A percentile compares a stretch with the other conserved stretches of the same genome.
phyloP scores from a whole-genome alignment of 352 stramenopile genomes.

The Pythium pyrilobum region DNA sequence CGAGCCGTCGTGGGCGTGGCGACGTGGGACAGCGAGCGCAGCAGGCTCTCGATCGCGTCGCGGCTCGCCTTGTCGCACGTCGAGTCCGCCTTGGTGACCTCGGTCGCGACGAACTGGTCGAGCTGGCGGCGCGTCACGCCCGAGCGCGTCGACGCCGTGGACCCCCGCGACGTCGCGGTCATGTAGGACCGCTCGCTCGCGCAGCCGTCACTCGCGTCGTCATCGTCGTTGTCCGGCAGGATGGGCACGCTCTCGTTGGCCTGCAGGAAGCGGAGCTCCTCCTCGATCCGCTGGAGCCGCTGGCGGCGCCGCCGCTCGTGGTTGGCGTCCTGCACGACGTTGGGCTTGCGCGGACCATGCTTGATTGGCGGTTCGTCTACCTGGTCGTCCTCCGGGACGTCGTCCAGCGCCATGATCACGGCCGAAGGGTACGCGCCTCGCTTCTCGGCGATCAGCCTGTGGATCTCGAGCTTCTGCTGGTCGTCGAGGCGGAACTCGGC shows the following conservation, averaged over 20 bases:
- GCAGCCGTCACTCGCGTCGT: constrained; percentile 21
- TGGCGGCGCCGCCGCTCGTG: constrained; percentile 34
- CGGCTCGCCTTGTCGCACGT: constrained; percentile 23
- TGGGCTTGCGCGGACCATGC: constrained; percentile 14
- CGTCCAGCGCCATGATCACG: constrained; percentile 13
- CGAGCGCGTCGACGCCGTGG: constrained; percentile 45
- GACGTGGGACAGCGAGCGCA: constrained; percentile 33
- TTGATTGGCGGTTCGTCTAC: neutral
- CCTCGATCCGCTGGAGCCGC: constrained; percentile 44
- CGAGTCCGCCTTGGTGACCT: constrained; percentile 26
- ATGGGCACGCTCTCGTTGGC: constrained; percentile 42
- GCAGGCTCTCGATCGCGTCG: constrained; percentile 39
- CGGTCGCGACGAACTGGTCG: constrained; percentile 36
- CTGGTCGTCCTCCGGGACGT: constrained; percentile 21
- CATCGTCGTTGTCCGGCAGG: constrained; percentile 30
- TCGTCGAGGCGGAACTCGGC: constrained; percentile 34
- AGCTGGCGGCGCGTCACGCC: constrained; percentile 50
- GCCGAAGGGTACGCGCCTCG: constrained; percentile 31
- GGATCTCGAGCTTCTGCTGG: constrained; percentile 36
- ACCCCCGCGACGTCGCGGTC: constrained; percentile 31
- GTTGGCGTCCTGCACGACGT: constrained; percentile 44
- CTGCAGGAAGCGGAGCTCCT: constrained; percentile 50
- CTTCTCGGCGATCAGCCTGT: constrained; percentile 38
- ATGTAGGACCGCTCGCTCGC: constrained; percentile 43
- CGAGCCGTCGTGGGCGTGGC: no score